Evolutionary conservation across 768 basidiomycete species (phyloP), one percentile per base, ranked within the genome.

Genomic region (Pisolithus sp.): DNA sequence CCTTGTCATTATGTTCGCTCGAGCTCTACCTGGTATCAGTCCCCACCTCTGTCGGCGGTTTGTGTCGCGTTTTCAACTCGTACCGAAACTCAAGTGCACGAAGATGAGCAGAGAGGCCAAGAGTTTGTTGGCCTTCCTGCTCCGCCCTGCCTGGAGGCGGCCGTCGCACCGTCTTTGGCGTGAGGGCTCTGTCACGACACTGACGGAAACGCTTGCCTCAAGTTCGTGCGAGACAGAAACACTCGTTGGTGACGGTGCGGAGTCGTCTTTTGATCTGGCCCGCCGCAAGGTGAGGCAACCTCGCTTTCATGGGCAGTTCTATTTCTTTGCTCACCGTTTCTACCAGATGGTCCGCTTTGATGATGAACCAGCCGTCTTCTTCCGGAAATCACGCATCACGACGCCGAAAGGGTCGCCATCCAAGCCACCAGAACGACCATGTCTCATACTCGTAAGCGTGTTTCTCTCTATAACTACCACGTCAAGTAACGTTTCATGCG

Each of bases 341-440:
- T 3, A 9, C 2, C 60, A 66, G 41, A 53, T 44, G 38, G 65
- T 67, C 45, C 65, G 67, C 49, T 67, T 67, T 13, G 24, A 64
- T 47, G 60, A 62, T 13, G 57, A 48, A 12, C 67, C 65, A n/a
- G 37, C 60, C 18, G 57, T 61, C 34, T 61, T 65, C 34, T 54
- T 58, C 8, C 55, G 53, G 7, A 62, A 17, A 24, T 6, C 50
- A 20, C 58, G 65, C 42, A 55, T 67, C 5, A 57, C 50, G 7
- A 54, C 53, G 30, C 54, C 37, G 18, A 58, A 48, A 20, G 55
- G 44, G 20, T 50, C 57, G 28, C 52, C 51, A 20, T 15, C 4
- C 24, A 49, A 54, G 26, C 58, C 60, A 43, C 60, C 57, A 46
- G 37, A 50, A 24, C 67, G 67, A 1, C 61, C 67, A n/a, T 67